Evolutionary conservation across 768 basidiomycete species (phyloP), one percentile per base, ranked within the genome.

Genomic region (Russula lepida): DNA sequence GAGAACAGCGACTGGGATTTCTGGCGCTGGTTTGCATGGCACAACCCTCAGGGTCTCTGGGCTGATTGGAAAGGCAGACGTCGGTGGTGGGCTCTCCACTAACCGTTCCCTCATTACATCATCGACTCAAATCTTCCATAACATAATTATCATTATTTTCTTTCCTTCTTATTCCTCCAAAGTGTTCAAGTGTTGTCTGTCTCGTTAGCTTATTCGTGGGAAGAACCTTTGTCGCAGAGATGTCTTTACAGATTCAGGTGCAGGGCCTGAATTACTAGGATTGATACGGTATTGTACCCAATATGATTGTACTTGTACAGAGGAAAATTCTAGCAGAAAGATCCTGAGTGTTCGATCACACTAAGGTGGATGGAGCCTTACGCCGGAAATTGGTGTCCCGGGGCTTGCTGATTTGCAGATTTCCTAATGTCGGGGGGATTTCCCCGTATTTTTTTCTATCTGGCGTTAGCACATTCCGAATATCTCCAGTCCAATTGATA

Each of bases 1-100:
- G 54, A 48, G n/a, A 27, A 11, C 39, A 56, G 21, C 25, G 56
- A 57, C 39, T 59, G 64, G 59, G n/a, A 52, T 25, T 53, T 64
- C 50, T 66, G 63, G 63, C 58, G 58, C 21, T 60, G 59, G 63
- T 66, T 66, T 44, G 65, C 65, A 27, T 66, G 65, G 65, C 54
- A 65, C 33, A 66, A 64, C 21, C 63, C 63, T 0, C 58, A 58
- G 39, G 65, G 65, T 25, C 53, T 66, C 51, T 66, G 65, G 63
- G 64, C 56, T 4, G 59, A 57, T 30, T 66, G 65, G 63, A 56
- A 56, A 44, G 57, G 57, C 21, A 43, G 49, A 23, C 52, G 56
- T 54, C 61, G 62, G 30, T 63, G 62, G 61, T 65, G 62, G 62
- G 61, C 61, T 12, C 39, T 58, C 27, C 53, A 63, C 11, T 63